These are phyloP conservation scores for Nephelium lappaceum DNA, from an alignment of 345 rosid species.

Conservation along the genomic window DNA sequence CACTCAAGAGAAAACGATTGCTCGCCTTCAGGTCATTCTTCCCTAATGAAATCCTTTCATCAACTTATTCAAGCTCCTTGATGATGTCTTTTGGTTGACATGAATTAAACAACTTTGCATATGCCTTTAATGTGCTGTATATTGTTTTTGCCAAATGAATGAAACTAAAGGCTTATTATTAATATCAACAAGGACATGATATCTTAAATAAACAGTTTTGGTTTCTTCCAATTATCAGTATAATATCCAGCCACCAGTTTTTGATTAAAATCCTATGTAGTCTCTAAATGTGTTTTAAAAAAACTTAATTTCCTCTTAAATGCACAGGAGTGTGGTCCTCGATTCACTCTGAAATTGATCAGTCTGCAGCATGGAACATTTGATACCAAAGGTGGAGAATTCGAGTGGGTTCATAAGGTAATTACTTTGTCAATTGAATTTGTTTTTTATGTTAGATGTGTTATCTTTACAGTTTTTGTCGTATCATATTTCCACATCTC, in stretches of 20 bases:
- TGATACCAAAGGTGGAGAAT: conserved; percentile 82
- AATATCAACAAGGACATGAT: background rate
- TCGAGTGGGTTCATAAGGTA: conserved; percentile 98
- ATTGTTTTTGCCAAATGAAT: background rate
- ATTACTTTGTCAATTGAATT: conserved; percentile 14
- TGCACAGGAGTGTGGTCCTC: conserved; percentile 86
- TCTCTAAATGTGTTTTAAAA: background rate
- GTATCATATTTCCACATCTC: background rate
- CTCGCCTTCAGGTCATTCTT: conserved; percentile 79
- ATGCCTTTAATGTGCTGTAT: background rate
- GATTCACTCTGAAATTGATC: conserved; percentile 75
- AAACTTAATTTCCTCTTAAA: conserved; percentile 10
- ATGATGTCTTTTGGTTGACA: background rate
- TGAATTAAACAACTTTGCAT: background rate
- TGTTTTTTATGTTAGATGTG: background rate
- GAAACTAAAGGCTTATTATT: background rate
- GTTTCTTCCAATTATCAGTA: background rate
- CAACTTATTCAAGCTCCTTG: background rate
- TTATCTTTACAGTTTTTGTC: background rate
- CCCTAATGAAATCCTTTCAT: background rate
- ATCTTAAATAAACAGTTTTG: background rate
- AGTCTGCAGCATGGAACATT: conserved; percentile 93
- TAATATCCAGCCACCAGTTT: no score
- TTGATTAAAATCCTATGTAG: no score
- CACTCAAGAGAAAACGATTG: conserved; percentile 55